These are phyloP conservation scores for Pichia inconspicua DNA, from an alignment of 1,139 yeast genomes.

Conservation along the genomic window DNA sequence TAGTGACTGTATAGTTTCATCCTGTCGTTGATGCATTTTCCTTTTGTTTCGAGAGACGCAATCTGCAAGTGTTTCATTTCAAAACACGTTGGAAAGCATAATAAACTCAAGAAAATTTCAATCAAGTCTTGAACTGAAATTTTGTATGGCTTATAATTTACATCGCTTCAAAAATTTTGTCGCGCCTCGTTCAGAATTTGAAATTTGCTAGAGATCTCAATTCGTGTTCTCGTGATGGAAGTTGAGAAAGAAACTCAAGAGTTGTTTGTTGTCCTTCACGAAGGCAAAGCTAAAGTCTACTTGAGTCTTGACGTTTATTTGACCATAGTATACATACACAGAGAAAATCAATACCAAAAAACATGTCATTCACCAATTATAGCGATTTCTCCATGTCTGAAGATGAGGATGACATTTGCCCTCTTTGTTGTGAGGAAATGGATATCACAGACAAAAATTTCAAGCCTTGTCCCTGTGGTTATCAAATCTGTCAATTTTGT, in stretches of 20 bases:
- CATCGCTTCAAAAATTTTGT: no score
- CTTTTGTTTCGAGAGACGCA: background rate
- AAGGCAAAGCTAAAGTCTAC: background rate
- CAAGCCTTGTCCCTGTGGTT: constrained; percentile 99
- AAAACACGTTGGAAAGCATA: no score
- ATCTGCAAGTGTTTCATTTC: no score
- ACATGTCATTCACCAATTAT: constrained; percentile 28
- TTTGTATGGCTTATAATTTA: no score
- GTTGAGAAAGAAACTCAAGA: no score
- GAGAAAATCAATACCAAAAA: background rate
- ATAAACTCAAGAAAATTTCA: background rate
- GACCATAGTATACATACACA: background rate
- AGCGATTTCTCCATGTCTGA: constrained; percentile 48
- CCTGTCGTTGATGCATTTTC: background rate
- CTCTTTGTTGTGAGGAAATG: constrained; percentile 95
- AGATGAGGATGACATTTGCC: constrained; percentile 80
- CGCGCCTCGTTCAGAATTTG: no score
- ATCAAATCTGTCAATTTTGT: constrained; percentile 96
- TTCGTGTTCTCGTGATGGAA: no score
- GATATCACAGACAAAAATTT: constrained; percentile 93
- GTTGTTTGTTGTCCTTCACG: background rate
- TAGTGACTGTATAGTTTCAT: background rate
- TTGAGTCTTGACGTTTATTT: background rate
- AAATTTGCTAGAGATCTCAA: no score
- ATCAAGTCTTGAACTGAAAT: no score